These are phyloP conservation scores for Paramyrothecium sp. DNA, from an alignment of 2,329 filamentous ascomycete genomes.

Conservation along the genomic window DNA sequence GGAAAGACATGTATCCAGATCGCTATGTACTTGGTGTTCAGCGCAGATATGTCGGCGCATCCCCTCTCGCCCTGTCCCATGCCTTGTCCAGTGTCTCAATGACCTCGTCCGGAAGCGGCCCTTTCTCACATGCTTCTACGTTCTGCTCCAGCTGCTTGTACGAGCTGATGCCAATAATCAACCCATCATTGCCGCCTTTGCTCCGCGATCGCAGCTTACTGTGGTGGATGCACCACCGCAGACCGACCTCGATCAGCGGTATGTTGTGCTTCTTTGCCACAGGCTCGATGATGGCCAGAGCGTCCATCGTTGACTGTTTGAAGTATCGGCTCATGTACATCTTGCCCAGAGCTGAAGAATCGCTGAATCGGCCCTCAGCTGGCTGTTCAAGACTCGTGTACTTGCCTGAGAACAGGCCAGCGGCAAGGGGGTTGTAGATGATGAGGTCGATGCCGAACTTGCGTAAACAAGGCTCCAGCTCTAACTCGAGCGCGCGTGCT, in stretches of 20 bases:
- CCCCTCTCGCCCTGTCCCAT: conserved; percentile 6
- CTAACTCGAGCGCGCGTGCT: conserved; percentile 62
- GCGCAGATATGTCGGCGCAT: conserved; percentile 27
- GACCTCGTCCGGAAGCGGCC: conserved; percentile 70
- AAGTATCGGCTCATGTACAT: conserved; percentile 48
- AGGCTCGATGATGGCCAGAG: conserved; percentile 60
- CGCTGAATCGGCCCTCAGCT: conserved; percentile 23
- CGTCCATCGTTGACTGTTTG: conserved; percentile 54
- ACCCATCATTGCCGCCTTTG: conserved; percentile 40
- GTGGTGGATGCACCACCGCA: conserved; percentile 70
- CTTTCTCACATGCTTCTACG: conserved; percentile 49
- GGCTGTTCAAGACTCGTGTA: conserved; percentile 24
- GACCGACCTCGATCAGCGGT: conserved; percentile 64
- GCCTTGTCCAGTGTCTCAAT: conserved; percentile 42
- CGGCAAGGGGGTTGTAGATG: conserved; percentile 70
- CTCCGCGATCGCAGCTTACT: conserved; percentile 39
- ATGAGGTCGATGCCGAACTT: conserved; percentile 69
- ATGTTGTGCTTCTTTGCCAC: conserved; percentile 63
- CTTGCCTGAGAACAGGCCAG: conserved; percentile 68
- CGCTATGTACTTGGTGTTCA: too few species aligned
- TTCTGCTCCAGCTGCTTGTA: conserved; percentile 49
- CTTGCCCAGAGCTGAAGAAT: conserved; percentile 2
- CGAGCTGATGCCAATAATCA: conserved; percentile 51
- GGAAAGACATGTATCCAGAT: too few species aligned
- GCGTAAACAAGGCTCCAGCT: conserved; percentile 63